Evolutionary conservation across 2,329 filamentous ascomycete genomes (phyloP).

Genomic region (Colletotrichum sidae): DNA sequence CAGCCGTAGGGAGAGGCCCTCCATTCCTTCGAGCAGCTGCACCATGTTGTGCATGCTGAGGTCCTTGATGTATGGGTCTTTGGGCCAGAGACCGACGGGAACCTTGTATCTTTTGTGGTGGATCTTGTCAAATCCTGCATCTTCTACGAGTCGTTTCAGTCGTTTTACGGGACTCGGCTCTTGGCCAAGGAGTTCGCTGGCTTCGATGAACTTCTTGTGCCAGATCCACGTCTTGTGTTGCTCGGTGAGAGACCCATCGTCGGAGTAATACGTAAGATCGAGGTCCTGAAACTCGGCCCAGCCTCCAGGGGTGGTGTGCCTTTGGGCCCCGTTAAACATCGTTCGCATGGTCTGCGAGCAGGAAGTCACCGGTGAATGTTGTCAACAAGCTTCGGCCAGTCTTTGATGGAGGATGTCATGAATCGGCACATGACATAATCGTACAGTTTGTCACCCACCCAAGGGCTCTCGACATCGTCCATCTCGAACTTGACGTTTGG

Average conservation of each 20-base stretch:
- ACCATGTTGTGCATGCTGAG: constrained; percentile 41
- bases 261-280: constrained; percentile 37
- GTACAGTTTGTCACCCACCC: constrained; percentile 66
- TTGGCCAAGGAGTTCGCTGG: constrained; percentile 41
- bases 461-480: constrained; percentile 67
- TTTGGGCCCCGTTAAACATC: constrained; percentile 37
- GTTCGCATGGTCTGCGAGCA: neutral
- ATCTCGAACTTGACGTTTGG: constrained; percentile 67
- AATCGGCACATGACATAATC: constrained; percentile 71
- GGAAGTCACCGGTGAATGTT: constrained; percentile 57
- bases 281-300: constrained; percentile 56
- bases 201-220: constrained; percentile 35
- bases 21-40: constrained; percentile 37
- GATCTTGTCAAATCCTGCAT: constrained; percentile 50
- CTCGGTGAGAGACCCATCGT: constrained; percentile 39
- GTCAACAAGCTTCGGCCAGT: constrained; percentile 64
- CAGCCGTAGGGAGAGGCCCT: constrained; percentile 41
- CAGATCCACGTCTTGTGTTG: constrained; percentile 25
- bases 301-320: constrained; percentile 63
- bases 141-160: constrained; percentile 45
- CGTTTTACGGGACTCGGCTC: constrained; percentile 43
- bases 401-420: constrained; percentile 64
- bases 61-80: constrained; percentile 46
- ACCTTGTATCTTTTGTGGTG: constrained; percentile 45
- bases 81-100: constrained; percentile 52